Evolutionary conservation across 805 yeast genomes (phyloP), one percentile per base, ranked within the genome.

Genomic region (Saturnispora ahearnii): DNA sequence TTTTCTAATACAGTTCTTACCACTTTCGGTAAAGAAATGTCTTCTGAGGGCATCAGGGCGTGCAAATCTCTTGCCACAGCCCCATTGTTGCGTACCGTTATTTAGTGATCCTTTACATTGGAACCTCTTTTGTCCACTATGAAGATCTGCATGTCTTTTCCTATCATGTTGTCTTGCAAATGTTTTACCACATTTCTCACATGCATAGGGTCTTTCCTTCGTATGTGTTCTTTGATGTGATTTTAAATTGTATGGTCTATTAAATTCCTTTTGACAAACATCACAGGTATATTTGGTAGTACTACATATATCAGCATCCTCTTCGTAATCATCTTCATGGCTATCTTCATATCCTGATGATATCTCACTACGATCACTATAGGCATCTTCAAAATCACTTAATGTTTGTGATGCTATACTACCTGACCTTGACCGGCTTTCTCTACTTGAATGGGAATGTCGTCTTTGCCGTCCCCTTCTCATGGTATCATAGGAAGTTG

Each of bases 151-250:
- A 26, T 48, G 46, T 15, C 47, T 21, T 22, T 48, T 48, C 22
- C 51, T 13, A 37, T 44, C 46, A 43, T 48, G 47, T 11, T 44
- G 47, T 24, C 51, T 30, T n/a, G 47, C 51, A 43, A 48, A 42
- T 12, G 44, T 24, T 24, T 44, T 48, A n/a, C 46, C 51, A 49
- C 70, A 67, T 53, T 70, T 73, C 64, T 78, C 78, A 58, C 78
- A 69, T 63, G 78, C 77, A 61, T 77, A 78, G 4, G 78, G 67
- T 22, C 82, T 79, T 18, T 82, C 83, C 48, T 62, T 62, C 0
- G 95, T 85, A 63, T 87, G 99, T 0, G 98, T 91, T 51, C 96
- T 72, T 61, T 86, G 70, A 67, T 91, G 99, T 0, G 96, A 87
- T 57, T 91, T 87, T 56, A 91, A 71, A 62, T 93, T 93, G 65